These are phyloP conservation scores for Ascochyta lentis DNA, from an alignment of 2,329 filamentous ascomycete genomes.

Conservation along the genomic window DNA sequence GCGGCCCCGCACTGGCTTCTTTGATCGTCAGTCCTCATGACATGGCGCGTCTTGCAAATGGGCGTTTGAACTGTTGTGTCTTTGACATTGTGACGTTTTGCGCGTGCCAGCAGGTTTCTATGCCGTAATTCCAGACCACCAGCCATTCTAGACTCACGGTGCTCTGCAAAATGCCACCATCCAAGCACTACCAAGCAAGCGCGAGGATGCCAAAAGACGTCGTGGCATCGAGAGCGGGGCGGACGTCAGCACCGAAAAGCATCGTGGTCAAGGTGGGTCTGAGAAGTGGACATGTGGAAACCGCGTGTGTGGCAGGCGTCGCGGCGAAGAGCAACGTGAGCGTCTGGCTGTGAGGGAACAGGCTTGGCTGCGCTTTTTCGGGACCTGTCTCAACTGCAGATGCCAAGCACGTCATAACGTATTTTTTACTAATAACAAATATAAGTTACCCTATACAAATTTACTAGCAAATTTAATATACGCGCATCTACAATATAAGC, in stretches of 20 bases:
- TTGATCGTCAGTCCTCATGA: slow-evolving; percentile 40
- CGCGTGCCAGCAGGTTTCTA: slow-evolving; percentile 15
- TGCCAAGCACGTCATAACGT: too few species aligned
- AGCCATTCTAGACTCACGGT: slow-evolving; percentile 15
- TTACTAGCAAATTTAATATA: too few species aligned
- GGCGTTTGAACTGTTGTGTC: slow-evolving; percentile 22
- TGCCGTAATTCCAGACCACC: slow-evolving; percentile 29
- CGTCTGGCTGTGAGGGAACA: slow-evolving; percentile 27
- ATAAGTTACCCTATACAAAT: too few species aligned
- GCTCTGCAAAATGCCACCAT: slow-evolving; percentile 32
- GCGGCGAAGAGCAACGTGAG: slow-evolving; percentile 13
- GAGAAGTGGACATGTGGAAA: slow-evolving; percentile 15
- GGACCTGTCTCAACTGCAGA: not conserved
- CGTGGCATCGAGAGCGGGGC: slow-evolving; percentile 14
- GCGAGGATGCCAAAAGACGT: slow-evolving; percentile 5
- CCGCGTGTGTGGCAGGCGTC: slow-evolving; percentile 19
- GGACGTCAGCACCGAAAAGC: too few species aligned
- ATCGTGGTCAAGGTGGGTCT: slow-evolving; percentile 17
- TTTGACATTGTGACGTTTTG: slow-evolving; percentile 39
- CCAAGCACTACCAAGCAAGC: slow-evolving; percentile 17
- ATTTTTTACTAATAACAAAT: too few species aligned
- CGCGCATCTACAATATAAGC: too few species aligned
- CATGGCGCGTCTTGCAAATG: slow-evolving; percentile 26
- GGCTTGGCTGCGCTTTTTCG: slow-evolving; percentile 36
- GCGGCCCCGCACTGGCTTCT: slow-evolving; percentile 29